Percentiles rank a stretch among this genome's conserved stretches.
These are phyloP conservation scores for Allium cepa DNA, from an alignment of 106 monocot species.

Conservation along the genomic window DNA sequence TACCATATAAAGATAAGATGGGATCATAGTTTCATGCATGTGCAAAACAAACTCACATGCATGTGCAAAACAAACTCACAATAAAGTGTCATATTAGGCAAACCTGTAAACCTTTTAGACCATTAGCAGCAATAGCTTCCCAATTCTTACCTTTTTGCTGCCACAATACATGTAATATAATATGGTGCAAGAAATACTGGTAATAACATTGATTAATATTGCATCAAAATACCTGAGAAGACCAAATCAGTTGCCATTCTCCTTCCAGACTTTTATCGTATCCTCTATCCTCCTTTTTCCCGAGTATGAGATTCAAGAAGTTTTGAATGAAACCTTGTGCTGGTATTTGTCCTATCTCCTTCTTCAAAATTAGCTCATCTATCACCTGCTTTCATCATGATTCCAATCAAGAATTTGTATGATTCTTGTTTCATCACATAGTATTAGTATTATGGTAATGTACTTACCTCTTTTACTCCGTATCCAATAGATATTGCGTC, in stretches of 20 bases:
- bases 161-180: background rate
- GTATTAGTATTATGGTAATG: background rate
- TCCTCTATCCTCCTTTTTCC: slow-evolving; percentile 14
- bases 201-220: background rate
- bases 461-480: slow-evolving; percentile 47
- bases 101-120: slow-evolving; percentile 78
- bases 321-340: too few species aligned
- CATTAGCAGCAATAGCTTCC: slow-evolving; percentile 37
- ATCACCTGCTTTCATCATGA: slow-evolving; percentile 32
- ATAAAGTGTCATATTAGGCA: background rate
- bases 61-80: background rate
- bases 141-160: slow-evolving; percentile 37
- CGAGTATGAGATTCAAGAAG: background rate
- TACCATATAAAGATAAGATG: slow-evolving; percentile 10
- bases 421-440: too few species aligned
- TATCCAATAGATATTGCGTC: slow-evolving; percentile 59
- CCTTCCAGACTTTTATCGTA: slow-evolving; percentile 41
- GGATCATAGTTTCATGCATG: background rate
- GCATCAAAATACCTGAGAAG: slow-evolving; percentile 61
- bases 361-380: slow-evolving; percentile 43
- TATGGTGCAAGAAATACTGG: background rate
- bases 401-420: background rate
- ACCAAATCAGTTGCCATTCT: slow-evolving; percentile 87
- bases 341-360: too few species aligned
- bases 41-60: background rate